Base-by-base conservation (phyloP, 169 alveolate species). In the Plasmodium fragile region DNA sequence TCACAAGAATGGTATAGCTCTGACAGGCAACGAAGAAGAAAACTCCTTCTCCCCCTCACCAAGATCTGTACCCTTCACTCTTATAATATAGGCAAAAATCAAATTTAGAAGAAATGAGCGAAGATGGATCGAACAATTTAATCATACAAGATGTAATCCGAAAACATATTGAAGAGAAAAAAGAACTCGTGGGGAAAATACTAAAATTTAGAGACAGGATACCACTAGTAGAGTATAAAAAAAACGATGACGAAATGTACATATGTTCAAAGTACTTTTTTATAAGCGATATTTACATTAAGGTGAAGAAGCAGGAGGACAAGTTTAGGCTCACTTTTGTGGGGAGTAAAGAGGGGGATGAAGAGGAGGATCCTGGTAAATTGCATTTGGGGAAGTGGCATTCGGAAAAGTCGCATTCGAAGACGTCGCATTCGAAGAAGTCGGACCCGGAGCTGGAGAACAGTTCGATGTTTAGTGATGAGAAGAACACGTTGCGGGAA, bases 161-260 rank as follows among this genome's bases (percentile, higher is more conserved):
- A 89, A 79, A 30, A 41, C 30, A 89, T 89, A 78, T 89, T 89
- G 90, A 89, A 43, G 71, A 32, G 52, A 89, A 65, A 11, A 89
- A 89, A 16, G 77, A 78, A 13, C 52, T 65, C 11, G 81, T 89
- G 25, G 53, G 72, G 3, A 69, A 89, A 34, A 78, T 89, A 22
- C 77, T 89, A 89, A 78, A 89, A 55, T 89, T 25, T 89, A 89
- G 55, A 45, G 81, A 65, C 70, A 77, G 94, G 34, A 65, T 89
- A 22, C 94, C 94, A 0, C 70, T 78, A 69, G 90, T 89, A 11
- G 82, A 89, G 70, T 89, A 89, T 89, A 77, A 77, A 39, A 89
- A 55, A n/a, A 30, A 78, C 22, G 94, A 78, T 8, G 45, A 78
- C 49, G 89, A 78, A 59, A 55, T 89, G 89, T 11, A 55, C 55